phyloP scores from a whole-genome alignment of 208 protist species.

The Phytomonas sp. region DNA sequence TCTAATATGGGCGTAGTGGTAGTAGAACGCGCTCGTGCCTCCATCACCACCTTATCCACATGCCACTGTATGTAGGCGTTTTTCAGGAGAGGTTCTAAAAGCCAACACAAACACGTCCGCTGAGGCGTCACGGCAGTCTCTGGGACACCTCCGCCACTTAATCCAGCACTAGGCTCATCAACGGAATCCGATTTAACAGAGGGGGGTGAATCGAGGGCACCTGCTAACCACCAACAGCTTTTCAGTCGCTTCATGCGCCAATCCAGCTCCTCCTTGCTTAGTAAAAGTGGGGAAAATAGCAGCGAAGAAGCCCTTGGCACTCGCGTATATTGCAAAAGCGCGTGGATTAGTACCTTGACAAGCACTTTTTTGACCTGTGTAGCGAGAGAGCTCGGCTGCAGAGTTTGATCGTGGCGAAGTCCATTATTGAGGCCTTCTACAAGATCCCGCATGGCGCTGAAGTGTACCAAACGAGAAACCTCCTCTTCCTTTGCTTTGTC shows the following conservation, averaged over 20 bases:
- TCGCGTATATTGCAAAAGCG: slow-evolving; percentile 38
- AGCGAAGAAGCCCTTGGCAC: background rate
- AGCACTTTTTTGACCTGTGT: slow-evolving; percentile 22
- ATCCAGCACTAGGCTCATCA: background rate
- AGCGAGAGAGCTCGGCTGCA: slow-evolving; percentile 21
- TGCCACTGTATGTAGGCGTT: slow-evolving; percentile 44
- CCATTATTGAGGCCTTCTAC: slow-evolving; percentile 23
- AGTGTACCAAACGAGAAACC: background rate
- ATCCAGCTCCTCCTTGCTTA: slow-evolving; percentile 18
- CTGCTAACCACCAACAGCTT: slow-evolving; percentile 38
- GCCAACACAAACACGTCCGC: slow-evolving; percentile 34
- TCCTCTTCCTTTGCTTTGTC: slow-evolving; percentile 1
- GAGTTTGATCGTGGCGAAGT: slow-evolving; percentile 13
- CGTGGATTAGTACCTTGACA: slow-evolving; percentile 50
- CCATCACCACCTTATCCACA: slow-evolving; percentile 22
- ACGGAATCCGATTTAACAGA: background rate
- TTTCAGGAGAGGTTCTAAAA: slow-evolving; percentile 42
- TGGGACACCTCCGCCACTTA: background rate
- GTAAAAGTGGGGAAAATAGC: slow-evolving; percentile 11
- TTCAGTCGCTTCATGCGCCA: slow-evolving; percentile 27
- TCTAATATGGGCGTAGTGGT: background rate
- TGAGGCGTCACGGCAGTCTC: slow-evolving; percentile 7
- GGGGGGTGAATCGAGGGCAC: slow-evolving; percentile 19
- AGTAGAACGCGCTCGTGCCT: slow-evolving; percentile 12
- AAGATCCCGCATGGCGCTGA: slow-evolving; percentile 18